Evolutionary conservation across 768 basidiomycete genomes (phyloP), one percentile per base, ranked within the genome.

Genomic region (Symmetrospora coprosmae): DNA sequence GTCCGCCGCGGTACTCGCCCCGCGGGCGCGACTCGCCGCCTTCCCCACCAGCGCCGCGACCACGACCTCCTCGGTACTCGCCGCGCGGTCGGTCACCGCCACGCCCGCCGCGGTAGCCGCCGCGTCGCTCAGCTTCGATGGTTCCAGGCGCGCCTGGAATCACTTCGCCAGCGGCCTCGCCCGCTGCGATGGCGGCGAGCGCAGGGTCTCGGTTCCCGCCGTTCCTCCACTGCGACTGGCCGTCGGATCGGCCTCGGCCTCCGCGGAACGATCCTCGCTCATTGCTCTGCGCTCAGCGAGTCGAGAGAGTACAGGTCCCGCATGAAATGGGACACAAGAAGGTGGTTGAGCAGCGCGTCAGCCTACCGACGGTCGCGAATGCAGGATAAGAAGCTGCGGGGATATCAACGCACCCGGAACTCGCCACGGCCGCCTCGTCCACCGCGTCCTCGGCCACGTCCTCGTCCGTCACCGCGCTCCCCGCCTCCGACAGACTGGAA

Each of bases 41-140:
- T n/a, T n/a, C n/a, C n/a, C n/a, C n/a, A n/a, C n/a, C n/a, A n/a
- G n/a, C 27, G 47, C 46, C 41, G 17, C 55, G 38, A 34, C 55
- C 55, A 25, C 55, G 55, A 4, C 55, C 52, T 37, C 52, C 55
- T 46, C 55, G 6, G 43, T 28, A 46, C 16, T 27, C 55, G 16
- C 30, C 55, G 4, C 41, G 25, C 19, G 37, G 17, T 7, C 30
- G 39, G 7, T 25, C 53, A 33, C 55, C 55, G 8, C 55, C 55
- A 47, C 45, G 45, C 9, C 55, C 55, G 30, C 55, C n/a, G 55
- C 43, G 46, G 55, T 43, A 30, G 7, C 55, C 41, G 11, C 55
- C 27, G 23, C 41, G 7, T 7, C 43, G 11, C 19, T 47, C 45
- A 9, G 27, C 45, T 28, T 46, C 55, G 23, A 39, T 28, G 41